Conservation (phyloP, 106 monocot species). For the Posidonia australis region DNA sequence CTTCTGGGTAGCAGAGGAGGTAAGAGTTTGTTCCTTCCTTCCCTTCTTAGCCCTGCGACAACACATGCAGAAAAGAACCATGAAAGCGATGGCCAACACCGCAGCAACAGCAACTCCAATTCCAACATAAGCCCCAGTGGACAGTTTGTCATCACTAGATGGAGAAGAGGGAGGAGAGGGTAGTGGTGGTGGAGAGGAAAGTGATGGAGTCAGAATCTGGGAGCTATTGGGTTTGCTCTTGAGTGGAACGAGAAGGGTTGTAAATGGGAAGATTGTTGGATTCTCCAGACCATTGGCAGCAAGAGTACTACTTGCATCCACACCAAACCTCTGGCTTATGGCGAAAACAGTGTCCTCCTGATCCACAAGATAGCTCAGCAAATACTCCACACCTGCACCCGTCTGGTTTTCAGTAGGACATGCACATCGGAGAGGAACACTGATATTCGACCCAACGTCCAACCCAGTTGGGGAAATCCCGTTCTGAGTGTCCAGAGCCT, state of each 20-base stretch:
- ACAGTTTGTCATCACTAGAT: no score
- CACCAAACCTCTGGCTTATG: constrained; percentile 17
- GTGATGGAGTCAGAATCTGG: constrained; percentile 7
- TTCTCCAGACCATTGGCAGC: constrained; percentile 19
- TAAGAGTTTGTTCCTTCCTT: no score
- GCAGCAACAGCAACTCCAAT: no score
- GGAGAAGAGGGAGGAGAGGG: constrained; percentile 5
- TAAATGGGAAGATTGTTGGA: constrained; percentile 10
- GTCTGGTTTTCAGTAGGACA: constrained; percentile 25
- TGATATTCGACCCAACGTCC: background rate
- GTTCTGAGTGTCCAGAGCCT: constrained; percentile 22
- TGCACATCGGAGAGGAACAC: constrained; percentile 39
- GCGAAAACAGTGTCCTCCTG: no score
- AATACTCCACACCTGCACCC: constrained; percentile 12
- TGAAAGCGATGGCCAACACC: no score
- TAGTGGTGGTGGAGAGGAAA: constrained; percentile 19
- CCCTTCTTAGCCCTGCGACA: no score
- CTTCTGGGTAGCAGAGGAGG: no score
- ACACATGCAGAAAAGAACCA: no score
- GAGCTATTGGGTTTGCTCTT: constrained; percentile 14
- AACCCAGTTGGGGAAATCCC: constrained; percentile 1
- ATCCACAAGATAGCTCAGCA: no score
- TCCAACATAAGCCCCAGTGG: no score
- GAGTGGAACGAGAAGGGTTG: constrained; percentile 33
- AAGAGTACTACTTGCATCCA: background rate